Evolutionary conservation across 257 asterid genomes (phyloP).

Genomic region (Ajuga chamaepitys): DNA sequence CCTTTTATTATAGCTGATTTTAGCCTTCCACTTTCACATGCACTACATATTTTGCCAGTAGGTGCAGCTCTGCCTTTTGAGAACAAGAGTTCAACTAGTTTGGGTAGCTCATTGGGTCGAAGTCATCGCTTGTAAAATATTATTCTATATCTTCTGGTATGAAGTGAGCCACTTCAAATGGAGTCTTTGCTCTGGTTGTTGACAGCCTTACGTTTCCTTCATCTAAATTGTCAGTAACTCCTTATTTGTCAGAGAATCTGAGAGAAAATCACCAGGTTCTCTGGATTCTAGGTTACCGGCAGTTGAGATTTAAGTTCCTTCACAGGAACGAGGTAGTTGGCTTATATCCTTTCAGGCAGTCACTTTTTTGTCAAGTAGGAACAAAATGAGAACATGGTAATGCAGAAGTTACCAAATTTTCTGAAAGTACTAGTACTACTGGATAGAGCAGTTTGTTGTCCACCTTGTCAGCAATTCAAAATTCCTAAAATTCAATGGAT

Average conservation of each 20-base stretch:
- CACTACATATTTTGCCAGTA: not conserved
- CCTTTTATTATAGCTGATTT: not conserved
- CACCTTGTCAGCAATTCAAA: too few species aligned
- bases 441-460: too few species aligned
- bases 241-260: not conserved
- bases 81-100: not conserved
- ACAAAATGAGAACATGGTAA: not conserved
- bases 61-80: not conserved
- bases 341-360: not conserved
- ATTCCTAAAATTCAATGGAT: too few species aligned
- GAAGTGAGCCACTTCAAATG: too few species aligned
- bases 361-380: not conserved
- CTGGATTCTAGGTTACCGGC: too few species aligned
- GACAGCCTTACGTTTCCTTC: not conserved
- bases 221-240: not conserved
- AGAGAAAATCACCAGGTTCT: not conserved
- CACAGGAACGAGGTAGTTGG: not conserved
- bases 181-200: too few species aligned
- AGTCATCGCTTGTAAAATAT: not conserved
- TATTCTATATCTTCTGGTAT: too few species aligned
- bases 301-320: not conserved
- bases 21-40: not conserved
- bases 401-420: not conserved
- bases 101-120: not conserved
- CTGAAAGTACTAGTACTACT: not conserved